phyloP scores from a whole-genome alignment of 805 yeast genomes.

The Spathaspora arborariae region DNA sequence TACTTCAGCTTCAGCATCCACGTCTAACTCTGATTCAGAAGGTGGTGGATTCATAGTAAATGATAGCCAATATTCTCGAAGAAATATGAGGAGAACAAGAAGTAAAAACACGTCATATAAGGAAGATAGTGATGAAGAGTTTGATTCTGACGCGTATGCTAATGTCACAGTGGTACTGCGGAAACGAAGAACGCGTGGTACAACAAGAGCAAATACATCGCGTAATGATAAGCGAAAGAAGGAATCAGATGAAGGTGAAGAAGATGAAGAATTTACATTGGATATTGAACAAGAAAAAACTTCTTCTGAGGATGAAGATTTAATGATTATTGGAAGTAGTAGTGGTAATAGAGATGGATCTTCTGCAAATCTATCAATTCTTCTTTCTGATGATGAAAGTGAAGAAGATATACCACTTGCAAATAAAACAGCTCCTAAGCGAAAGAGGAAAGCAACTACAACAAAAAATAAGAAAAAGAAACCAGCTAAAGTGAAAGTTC shows the following conservation, averaged over 20 bases:
- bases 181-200: conserved; percentile 11
- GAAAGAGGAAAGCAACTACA: conserved; percentile 12
- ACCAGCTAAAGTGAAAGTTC: conserved; percentile 52
- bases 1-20: conserved; percentile 1
- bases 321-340: conserved; percentile 26
- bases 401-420: conserved; percentile 26
- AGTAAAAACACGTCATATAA: conserved; percentile 18
- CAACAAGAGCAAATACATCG: conserved; percentile 2
- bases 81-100: conserved; percentile 13
- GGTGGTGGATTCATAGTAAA: conserved; percentile 43
- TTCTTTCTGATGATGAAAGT: conserved; percentile 18
- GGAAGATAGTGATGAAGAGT: conserved; percentile 22
- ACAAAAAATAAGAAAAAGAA: conserved; percentile 25
- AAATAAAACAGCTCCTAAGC: conserved; percentile 20
- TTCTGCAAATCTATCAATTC: conserved; percentile 21
- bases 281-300: conserved; percentile 7
- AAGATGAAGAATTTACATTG: conserved; percentile 11
- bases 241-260: conserved; percentile 8
- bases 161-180: conserved; percentile 6
- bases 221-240: conserved; percentile 6
- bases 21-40: conserved; percentile 4
- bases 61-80: conserved; percentile 27
- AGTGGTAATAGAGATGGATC: conserved; percentile 18
- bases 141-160: conserved; percentile 9
- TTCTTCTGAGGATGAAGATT: conserved; percentile 35